phyloP scores from a whole-genome alignment of 1,139 yeast species.

The Groenewaldozyma auringiensis region DNA sequence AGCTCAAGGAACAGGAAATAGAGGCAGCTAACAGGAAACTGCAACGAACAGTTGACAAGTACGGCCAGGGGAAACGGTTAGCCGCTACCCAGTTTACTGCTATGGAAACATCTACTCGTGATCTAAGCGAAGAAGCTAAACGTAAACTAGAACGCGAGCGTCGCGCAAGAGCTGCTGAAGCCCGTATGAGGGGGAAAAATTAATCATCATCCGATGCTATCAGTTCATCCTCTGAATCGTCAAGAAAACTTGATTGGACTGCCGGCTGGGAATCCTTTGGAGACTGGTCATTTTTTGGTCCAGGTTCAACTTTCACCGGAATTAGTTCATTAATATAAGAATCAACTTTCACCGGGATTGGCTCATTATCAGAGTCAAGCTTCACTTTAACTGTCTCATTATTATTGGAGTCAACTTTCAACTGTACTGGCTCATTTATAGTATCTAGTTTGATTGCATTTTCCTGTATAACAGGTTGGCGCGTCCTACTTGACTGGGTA shows the following conservation, averaged over 20 bases:
- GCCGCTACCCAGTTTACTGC: constrained; percentile 25
- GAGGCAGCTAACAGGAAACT: constrained; percentile 25
- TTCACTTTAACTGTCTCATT: too few relatives aligned
- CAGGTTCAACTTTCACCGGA: too few relatives aligned
- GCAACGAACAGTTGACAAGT: constrained; percentile 20
- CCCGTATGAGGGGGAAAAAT: constrained; percentile 44
- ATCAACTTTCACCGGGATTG: too few relatives aligned
- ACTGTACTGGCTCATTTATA: too few relatives aligned
- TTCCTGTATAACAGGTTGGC: too few relatives aligned
- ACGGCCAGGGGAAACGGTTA: constrained; percentile 34
- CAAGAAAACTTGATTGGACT: background rate
- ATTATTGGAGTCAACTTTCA: too few relatives aligned
- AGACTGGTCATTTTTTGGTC: too few relatives aligned
- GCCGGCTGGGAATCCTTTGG: too few relatives aligned
- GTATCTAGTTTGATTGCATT: too few relatives aligned
- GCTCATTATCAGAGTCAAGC: too few relatives aligned
- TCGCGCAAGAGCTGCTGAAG: constrained; percentile 95
- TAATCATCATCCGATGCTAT: background rate
- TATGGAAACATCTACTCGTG: constrained; percentile 24
- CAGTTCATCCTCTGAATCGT: background rate
- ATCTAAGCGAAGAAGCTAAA: constrained; percentile 60
- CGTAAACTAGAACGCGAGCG: constrained; percentile 82
- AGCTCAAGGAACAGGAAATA: constrained; percentile 28
- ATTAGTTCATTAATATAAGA: too few relatives aligned
- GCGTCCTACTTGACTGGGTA: too few relatives aligned